A percentile compares a stretch with the other conserved stretches of the same genome.
phyloP scores from a whole-genome alignment of 306 rosid genomes.

The Notholithocarpus densiflorus region DNA sequence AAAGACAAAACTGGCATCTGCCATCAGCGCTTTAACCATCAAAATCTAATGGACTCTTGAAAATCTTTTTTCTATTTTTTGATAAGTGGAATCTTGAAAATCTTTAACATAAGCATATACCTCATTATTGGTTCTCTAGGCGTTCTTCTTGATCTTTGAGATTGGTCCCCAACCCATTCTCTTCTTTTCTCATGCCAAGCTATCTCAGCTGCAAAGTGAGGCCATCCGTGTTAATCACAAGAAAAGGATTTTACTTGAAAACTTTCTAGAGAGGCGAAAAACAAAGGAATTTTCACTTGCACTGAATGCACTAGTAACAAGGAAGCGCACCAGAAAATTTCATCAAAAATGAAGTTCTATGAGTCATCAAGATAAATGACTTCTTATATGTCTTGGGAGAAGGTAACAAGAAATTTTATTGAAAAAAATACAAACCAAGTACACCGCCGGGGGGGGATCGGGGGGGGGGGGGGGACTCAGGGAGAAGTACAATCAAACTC shows the following conservation, averaged over 20 bases:
- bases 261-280: not conserved
- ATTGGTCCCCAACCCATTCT: slow-evolving; percentile 59
- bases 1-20: not conserved
- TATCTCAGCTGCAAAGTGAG: slow-evolving; percentile 54
- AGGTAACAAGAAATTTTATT: too few relatives aligned
- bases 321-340: not conserved
- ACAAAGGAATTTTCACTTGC: not conserved
- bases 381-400: not conserved
- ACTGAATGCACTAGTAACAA: not conserved
- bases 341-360: not conserved
- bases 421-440: too few relatives aligned
- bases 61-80: not conserved
- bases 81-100: not conserved
- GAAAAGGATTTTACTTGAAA: slow-evolving; percentile 1
- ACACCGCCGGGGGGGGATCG: too few relatives aligned
- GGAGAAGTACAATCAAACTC: too few relatives aligned
- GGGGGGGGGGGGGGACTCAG: too few relatives aligned
- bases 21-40: not conserved
- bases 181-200: slow-evolving; percentile 63
- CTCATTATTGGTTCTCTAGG: slow-evolving; percentile 59
- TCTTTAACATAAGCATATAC: slow-evolving; percentile 24
- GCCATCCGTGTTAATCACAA: not conserved
- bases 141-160: slow-evolving; percentile 32
- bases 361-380: not conserved
- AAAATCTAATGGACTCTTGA: not conserved